These are phyloP conservation scores for Suillus cothurnatus DNA, from an alignment of 768 basidiomycete genomes.

Conservation along the genomic window DNA sequence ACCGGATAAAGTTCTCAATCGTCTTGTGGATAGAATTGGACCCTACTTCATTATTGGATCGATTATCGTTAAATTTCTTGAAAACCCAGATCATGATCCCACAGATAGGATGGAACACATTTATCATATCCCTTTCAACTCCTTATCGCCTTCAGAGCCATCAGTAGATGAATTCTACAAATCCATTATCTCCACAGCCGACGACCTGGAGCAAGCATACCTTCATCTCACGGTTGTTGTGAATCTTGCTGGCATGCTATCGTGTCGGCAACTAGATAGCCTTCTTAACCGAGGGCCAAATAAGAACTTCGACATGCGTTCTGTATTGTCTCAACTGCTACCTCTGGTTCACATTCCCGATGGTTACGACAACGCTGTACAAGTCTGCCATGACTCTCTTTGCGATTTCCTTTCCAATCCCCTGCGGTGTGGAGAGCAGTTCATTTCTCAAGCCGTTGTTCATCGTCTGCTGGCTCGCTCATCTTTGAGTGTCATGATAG, in stretches of 20 bases:
- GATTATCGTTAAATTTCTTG: background rate
- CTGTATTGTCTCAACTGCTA: background rate
- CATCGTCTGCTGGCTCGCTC: slow-evolving; percentile 1
- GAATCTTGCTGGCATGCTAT: background rate
- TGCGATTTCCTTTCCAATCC: background rate
- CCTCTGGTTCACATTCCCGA: background rate
- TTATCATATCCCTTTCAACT: too few relatives aligned
- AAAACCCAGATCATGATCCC: background rate
- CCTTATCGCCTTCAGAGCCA: background rate
- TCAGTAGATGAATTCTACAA: background rate
- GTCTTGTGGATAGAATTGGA: background rate
- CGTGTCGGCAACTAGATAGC: background rate
- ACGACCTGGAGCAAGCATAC: background rate
- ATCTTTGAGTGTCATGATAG: background rate
- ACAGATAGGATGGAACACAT: background rate
- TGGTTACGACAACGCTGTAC: too few relatives aligned
- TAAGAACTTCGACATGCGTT: background rate
- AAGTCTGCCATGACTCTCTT: slow-evolving; percentile 2
- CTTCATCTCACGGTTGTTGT: background rate
- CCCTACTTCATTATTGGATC: background rate
- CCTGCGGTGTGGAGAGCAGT: background rate
- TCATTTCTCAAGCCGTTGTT: background rate
- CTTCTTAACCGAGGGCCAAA: background rate
- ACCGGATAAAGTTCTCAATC: background rate
- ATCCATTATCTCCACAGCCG: background rate